Percentiles rank a stretch among this genome's conserved stretches.
These are phyloP conservation scores for Adansonia rubrostipa DNA, from an alignment of 441 rosid genomes.

Conservation along the genomic window DNA sequence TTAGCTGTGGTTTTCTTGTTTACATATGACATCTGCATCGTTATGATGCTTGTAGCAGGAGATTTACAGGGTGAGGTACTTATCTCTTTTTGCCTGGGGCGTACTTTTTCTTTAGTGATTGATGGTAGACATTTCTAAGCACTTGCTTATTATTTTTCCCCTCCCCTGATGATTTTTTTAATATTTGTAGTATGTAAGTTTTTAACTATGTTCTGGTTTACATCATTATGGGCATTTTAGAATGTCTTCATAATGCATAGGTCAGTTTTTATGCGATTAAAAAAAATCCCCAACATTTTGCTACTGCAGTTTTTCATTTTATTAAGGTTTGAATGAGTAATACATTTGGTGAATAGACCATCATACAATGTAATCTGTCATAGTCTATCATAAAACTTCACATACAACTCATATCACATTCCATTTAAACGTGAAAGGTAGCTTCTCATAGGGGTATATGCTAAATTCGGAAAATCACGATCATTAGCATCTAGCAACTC, in stretches of 20 bases:
- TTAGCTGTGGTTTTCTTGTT: slow-evolving; percentile 2
- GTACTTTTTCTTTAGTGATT: neutral
- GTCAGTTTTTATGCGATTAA: slow-evolving; percentile 10
- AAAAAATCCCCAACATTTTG: neutral
- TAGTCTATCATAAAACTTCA: neutral
- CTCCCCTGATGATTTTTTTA: neutral
- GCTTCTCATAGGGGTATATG: neutral
- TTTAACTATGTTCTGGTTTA: neutral
- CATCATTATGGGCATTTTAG: neutral
- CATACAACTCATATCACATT: neutral
- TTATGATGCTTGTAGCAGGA: slow-evolving; percentile 21
- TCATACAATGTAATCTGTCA: neutral
- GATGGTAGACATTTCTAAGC: neutral
- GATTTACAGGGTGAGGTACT: slow-evolving; percentile 23
- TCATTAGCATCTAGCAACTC: neutral
- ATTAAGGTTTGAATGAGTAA: neutral
- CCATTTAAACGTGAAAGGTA: neutral
- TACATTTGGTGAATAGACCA: neutral
- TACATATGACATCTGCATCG: slow-evolving; percentile 5
- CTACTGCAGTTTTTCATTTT: neutral
- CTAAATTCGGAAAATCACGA: neutral
- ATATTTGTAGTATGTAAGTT: neutral
- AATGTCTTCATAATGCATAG: neutral
- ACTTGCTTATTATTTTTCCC: neutral
- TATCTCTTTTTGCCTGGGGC: slow-evolving; percentile 7